Conservation (phyloP, 2,329 filamentous ascomycete genomes). For the Nemania sp. region DNA sequence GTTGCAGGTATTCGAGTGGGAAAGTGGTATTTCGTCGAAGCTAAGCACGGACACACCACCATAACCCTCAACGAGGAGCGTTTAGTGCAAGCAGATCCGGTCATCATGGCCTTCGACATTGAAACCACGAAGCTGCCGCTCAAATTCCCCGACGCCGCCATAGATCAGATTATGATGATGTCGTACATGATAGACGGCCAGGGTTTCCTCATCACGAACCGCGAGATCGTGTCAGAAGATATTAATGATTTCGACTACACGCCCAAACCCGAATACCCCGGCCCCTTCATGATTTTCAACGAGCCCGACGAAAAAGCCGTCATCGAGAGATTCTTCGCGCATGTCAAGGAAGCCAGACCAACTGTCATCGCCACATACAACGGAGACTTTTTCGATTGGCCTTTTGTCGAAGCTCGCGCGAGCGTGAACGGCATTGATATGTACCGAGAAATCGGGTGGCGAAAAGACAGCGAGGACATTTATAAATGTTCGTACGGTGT, state of each 20-base stretch:
- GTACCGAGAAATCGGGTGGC: conserved; percentile 98
- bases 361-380: conserved; percentile 99
- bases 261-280: conserved; percentile 92
- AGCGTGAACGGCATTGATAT: conserved; percentile 97
- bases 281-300: conserved; percentile 97
- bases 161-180: conserved; percentile 99
- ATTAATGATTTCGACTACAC: conserved; percentile 99
- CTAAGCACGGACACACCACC: conserved; percentile 86
- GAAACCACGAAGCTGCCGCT: conserved; percentile 94
- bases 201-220: conserved; percentile 95
- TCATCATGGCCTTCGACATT: conserved; percentile 99
- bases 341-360: conserved; percentile 91
- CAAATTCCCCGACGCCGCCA: conserved; percentile 92
- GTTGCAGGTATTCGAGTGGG: conserved; percentile 83
- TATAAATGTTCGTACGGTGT: conserved; percentile 96
- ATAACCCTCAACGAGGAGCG: conserved; percentile 84
- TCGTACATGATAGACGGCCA: conserved; percentile 99
- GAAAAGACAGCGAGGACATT: conserved; percentile 92
- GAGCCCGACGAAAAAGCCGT: conserved; percentile 89
- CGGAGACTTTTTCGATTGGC: conserved; percentile 99
- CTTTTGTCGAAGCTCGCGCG: conserved; percentile 91
- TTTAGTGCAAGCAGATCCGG: conserved; percentile 86
- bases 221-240: conserved; percentile 96
- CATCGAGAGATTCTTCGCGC: conserved; percentile 89
- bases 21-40: conserved; percentile 96